Evolutionary conservation across 2,329 filamentous ascomycete species (phyloP), one percentile per base, ranked within the genome.

Genomic region (Whalleya microplaca): DNA sequence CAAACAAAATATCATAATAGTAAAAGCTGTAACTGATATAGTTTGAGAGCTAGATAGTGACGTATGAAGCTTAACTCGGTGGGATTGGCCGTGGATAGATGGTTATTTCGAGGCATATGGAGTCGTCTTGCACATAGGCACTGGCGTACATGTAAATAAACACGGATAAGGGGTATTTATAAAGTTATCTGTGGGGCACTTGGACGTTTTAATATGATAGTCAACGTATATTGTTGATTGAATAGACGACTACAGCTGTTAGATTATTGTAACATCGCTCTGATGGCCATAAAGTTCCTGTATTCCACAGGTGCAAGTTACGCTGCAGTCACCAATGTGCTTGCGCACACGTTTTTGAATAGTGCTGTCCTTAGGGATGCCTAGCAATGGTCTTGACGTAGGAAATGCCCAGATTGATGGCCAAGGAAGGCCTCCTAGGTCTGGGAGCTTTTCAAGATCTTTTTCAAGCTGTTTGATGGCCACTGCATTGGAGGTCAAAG

Each of bases 401-500:
- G 66, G 59, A 46, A 68, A 69, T 2, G 65, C 64, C 69, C 69
- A 72, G 20, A 72, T 67, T 1, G 68, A 70, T 1, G 70, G 70
- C 70, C 70, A 72, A n/a, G 56, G 41, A 21, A 66, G 21, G 12
- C 51, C 52, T 12, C 56, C 64, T 9, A 67, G 44, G 9, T 20
- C 55, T 3, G 64, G 51, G 12, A 66, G 51, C 12, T 63, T 62
- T 53, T 72, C 70, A n/a, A 72, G 53, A 10, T 56, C 63, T 40
- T 59, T 69, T 63, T 90, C 84, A 44, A 93, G 84, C 61, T 87
- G 82, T 62, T 84, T 89, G 20, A 84, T 82, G 44, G 89, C 85
- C 1, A 83, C 83, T 20, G 83, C 80, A 68, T 93, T 92, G 59
- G 86, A 88, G 2, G 88, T 91, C 49, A 93, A 73, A 0, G 89